Evolutionary conservation across 805 yeast genomes (phyloP).

Genomic region (Candida palmyrensis): DNA sequence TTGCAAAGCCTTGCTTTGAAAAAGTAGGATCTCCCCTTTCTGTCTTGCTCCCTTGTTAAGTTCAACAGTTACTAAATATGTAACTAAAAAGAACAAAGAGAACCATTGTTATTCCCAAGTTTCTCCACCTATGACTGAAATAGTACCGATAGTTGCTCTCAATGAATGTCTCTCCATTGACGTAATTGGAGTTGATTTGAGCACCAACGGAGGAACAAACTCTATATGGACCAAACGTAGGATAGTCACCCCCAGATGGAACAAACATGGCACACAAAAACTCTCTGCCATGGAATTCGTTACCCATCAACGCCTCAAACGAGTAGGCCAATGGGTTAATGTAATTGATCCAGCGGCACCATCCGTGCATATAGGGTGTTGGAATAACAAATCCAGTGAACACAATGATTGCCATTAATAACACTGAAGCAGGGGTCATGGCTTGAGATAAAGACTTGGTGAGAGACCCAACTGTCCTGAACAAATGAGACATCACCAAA

Average conservation of each 20-base stretch:
- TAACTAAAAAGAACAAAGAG: slow-evolving; percentile 46
- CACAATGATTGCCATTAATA: slow-evolving; percentile 44
- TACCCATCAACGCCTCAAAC: slow-evolving; percentile 54
- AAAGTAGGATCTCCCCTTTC: slow-evolving; percentile 66
- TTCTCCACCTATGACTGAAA: slow-evolving; percentile 54
- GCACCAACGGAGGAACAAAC: slow-evolving; percentile 21
- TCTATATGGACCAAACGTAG: slow-evolving; percentile 7
- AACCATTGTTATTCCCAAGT: slow-evolving; percentile 57
- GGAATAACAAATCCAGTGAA: slow-evolving; percentile 60
- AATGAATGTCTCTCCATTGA: slow-evolving; percentile 27
- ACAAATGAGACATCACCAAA: slow-evolving; percentile 50
- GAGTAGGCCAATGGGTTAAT: slow-evolving; percentile 53
- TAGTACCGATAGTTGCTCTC: slow-evolving; percentile 38
- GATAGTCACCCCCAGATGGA: slow-evolving; percentile 38
- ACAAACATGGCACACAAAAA: slow-evolving; percentile 44
- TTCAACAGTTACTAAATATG: slow-evolving; percentile 54
- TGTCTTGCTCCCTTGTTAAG: slow-evolving; percentile 56
- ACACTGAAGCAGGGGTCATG: slow-evolving; percentile 52
- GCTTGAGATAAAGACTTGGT: slow-evolving; percentile 46
- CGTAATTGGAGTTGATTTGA: slow-evolving; percentile 13
- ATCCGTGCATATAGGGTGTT: slow-evolving; percentile 50
- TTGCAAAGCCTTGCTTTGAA: slow-evolving; percentile 45
- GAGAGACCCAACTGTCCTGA: slow-evolving; percentile 49
- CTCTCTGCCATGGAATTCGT: slow-evolving; percentile 46
- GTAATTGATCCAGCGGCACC: slow-evolving; percentile 64